A percentile compares a stretch with the other conserved stretches of the same genome.
Evolutionary conservation across 305 asterid genomes (phyloP).

Genomic region (Coffea humblotiana): DNA sequence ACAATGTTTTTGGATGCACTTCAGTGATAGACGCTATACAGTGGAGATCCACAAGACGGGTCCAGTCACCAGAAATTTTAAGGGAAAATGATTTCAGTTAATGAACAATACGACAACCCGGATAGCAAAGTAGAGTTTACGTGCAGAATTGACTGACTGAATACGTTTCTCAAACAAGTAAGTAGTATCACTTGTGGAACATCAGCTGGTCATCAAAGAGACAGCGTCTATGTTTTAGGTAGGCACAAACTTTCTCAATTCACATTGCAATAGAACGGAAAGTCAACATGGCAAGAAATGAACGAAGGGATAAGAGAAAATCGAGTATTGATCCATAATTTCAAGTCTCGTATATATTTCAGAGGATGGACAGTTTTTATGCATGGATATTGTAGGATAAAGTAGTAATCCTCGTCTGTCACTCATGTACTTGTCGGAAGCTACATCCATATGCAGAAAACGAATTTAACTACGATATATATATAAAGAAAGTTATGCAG

Average conservation of each 20-base stretch:
- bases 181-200: neutral
- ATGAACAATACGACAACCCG: neutral
- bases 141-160: neutral
- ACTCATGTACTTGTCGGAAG: neutral
- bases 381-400: neutral
- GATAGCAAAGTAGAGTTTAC: no score
- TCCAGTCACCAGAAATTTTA: neutral
- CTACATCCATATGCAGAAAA: neutral
- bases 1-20: neutral
- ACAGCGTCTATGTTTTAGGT: neutral
- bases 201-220: neutral
- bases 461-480: neutral
- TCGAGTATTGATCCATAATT: neutral
- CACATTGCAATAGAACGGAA: neutral
- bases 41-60: slow-evolving; percentile 1
- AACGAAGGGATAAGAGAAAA: neutral
- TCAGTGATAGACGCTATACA: no score
- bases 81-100: neutral
- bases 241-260: neutral
- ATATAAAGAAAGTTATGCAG: neutral
- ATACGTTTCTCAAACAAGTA: neutral
- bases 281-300: neutral
- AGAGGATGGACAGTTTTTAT: neutral
- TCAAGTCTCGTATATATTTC: neutral
- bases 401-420: neutral